phyloP scores from a whole-genome alignment of 2,329 filamentous ascomycete species.

The Ophiocordyceps camponoti-floridani region DNA sequence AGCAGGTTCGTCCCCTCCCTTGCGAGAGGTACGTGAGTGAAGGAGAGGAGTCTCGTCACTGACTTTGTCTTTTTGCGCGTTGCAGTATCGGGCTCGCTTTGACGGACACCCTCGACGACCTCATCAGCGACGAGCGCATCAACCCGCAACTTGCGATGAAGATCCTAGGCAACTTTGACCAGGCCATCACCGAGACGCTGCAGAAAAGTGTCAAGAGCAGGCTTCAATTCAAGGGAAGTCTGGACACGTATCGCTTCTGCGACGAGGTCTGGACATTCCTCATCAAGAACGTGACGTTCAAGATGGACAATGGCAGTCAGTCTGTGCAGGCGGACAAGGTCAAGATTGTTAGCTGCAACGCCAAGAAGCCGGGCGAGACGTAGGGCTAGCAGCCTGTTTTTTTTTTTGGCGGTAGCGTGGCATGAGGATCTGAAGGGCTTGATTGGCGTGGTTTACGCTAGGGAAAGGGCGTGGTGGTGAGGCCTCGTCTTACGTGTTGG shows the following conservation, averaged over 20 bases:
- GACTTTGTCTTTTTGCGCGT: background rate
- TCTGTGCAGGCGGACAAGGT: conserved; percentile 74
- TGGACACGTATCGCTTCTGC: conserved; percentile 97
- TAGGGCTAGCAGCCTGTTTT: background rate
- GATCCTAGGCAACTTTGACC: conserved; percentile 90
- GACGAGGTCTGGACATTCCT: conserved; percentile 99
- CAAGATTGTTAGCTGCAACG: conserved; percentile 97
- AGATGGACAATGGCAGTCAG: conserved; percentile 66
- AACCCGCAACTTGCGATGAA: conserved; percentile 98
- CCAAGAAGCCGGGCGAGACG: conserved; percentile 43
- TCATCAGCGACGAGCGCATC: conserved; percentile 88
- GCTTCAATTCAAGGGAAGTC: conserved; percentile 90
- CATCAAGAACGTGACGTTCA: conserved; percentile 98
- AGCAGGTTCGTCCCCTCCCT: conserved; percentile 58
- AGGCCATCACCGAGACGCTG: conserved; percentile 76
- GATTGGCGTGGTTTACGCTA: background rate
- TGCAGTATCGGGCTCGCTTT: conserved; percentile 77
- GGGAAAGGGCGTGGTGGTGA: background rate
- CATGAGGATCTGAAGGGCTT: no score
- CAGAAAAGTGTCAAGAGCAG: conserved; percentile 85
- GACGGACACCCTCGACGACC: conserved; percentile 90
- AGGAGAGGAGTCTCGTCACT: background rate
- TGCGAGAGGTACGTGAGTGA: background rate
- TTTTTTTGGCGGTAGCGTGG: background rate
- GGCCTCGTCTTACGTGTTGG: no score